These are phyloP conservation scores for Macroventuria anomochaeta DNA, from an alignment of 2,329 filamentous ascomycete species.

Conservation along the genomic window DNA sequence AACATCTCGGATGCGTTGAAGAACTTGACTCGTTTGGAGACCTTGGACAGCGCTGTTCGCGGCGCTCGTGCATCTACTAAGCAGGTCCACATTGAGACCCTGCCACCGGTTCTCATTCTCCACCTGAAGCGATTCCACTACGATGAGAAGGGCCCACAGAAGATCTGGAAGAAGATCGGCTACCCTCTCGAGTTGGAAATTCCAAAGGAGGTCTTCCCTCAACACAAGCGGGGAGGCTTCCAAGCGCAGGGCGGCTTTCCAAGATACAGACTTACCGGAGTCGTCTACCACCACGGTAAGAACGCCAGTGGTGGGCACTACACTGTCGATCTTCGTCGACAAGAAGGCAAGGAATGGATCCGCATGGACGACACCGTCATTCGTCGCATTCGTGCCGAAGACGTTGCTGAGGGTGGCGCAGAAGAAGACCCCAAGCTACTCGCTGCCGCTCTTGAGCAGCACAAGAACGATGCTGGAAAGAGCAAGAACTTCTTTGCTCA, in stretches of 20 bases:
- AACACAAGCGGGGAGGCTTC: constrained; percentile 71
- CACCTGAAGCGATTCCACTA: constrained; percentile 98
- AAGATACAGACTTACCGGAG: constrained; percentile 83
- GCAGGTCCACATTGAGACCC: constrained; percentile 89
- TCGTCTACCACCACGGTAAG: constrained; percentile 97
- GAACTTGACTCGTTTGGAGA: constrained; percentile 81
- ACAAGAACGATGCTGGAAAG: constrained; percentile 63
- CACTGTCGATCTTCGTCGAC: constrained; percentile 93
- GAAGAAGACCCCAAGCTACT: constrained; percentile 79
- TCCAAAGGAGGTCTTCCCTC: constrained; percentile 85
- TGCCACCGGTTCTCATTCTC: constrained; percentile 90
- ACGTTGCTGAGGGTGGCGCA: constrained; percentile 83
- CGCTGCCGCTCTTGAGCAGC: constrained; percentile 68
- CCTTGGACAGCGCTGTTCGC: constrained; percentile 78
- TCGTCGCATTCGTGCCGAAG: constrained; percentile 81
- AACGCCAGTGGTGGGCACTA: constrained; percentile 96
- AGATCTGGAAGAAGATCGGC: constrained; percentile 98
- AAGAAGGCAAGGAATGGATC: constrained; percentile 96
- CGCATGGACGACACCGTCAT: constrained; percentile 94
- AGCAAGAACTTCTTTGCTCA: constrained; percentile 77
- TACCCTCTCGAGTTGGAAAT: constrained; percentile 96
- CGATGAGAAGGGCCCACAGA: constrained; percentile 86
- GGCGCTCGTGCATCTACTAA: constrained; percentile 85
- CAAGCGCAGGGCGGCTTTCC: constrained; percentile 73
- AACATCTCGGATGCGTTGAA: constrained; percentile 93